Evolutionary conservation across 179 eudicot species (phyloP).

Genomic region (Actinidia polygama): DNA sequence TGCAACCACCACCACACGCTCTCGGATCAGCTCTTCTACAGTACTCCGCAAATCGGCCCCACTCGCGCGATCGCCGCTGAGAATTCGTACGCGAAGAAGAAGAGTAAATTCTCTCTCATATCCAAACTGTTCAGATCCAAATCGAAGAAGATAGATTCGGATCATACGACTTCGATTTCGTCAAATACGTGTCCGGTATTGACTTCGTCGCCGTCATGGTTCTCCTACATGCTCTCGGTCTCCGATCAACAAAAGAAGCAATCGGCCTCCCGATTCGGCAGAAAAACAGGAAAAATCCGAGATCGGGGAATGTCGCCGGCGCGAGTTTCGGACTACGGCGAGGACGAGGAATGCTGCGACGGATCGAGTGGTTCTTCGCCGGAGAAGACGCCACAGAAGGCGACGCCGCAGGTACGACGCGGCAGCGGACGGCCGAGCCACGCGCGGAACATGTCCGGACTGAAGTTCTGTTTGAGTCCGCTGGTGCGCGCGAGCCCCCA

Average conservation of each 20-base stretch:
- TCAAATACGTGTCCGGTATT: slow-evolving; percentile 19
- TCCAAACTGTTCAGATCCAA: slow-evolving; percentile 61
- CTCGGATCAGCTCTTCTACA: slow-evolving; percentile 50
- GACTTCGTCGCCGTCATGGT: slow-evolving; percentile 35
- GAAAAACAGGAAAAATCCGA: slow-evolving; percentile 27
- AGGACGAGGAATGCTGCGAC: slow-evolving; percentile 34
- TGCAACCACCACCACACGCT: slow-evolving; percentile 9
- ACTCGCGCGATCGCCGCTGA: neutral
- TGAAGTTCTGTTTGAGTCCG: slow-evolving; percentile 79
- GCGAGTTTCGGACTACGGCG: slow-evolving; percentile 37
- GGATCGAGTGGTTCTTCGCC: slow-evolving; percentile 34
- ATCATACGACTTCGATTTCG: slow-evolving; percentile 12
- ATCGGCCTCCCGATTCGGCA: slow-evolving; percentile 11
- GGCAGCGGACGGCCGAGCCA: slow-evolving; percentile 31
- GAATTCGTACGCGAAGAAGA: slow-evolving; percentile 25
- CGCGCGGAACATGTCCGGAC: slow-evolving; percentile 43
- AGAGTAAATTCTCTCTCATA: slow-evolving; percentile 40
- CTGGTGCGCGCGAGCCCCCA: slow-evolving; percentile 73
- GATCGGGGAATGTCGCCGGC: slow-evolving; percentile 88
- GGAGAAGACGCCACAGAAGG: slow-evolving; percentile 41
- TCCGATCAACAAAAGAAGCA: slow-evolving; percentile 31
- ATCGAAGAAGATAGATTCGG: slow-evolving; percentile 21
- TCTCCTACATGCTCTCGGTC: slow-evolving; percentile 23
- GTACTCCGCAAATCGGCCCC: slow-evolving; percentile 68
- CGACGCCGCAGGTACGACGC: slow-evolving; percentile 37